Percentiles rank a stretch among this genome's conserved stretches.
Conservation (phyloP, 176 grass and related monocot genomes). For the Miscanthus lutarioriparius region DNA sequence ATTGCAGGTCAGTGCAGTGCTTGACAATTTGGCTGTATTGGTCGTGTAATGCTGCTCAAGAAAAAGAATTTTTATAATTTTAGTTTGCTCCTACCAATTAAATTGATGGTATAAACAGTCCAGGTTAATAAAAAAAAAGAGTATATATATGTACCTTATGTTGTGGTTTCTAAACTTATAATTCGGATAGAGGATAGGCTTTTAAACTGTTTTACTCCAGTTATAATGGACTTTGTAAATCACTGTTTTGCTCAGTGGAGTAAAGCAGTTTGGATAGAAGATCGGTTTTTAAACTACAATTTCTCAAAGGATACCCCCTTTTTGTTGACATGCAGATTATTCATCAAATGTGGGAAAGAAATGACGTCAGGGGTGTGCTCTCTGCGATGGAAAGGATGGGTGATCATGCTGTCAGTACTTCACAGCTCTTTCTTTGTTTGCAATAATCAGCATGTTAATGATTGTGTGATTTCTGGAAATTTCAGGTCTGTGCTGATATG, state of each 20-base stretch:
- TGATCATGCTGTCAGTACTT: conserved; percentile 81
- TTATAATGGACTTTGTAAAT: background rate
- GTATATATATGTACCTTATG: background rate
- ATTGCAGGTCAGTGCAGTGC: conserved; percentile 61
- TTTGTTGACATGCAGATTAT: conserved; percentile 66
- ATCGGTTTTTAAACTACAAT: conserved; percentile 3
- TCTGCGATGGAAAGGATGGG: conserved; percentile 80
- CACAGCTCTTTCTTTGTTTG: conserved; percentile 6
- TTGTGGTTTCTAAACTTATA: background rate
- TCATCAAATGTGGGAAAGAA: conserved; percentile 88
- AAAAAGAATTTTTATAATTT: background rate
- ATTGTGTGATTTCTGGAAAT: conserved; percentile 34
- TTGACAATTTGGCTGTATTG: background rate
- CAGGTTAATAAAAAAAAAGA: conserved; percentile 14
- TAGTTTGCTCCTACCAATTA: background rate
- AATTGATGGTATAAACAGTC: background rate
- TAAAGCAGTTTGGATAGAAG: background rate
- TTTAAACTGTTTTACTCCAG: background rate
- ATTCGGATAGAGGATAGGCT: background rate
- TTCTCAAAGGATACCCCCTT: conserved; percentile 16
- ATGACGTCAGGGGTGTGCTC: conserved; percentile 83
- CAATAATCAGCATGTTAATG: background rate
- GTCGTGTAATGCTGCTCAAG: background rate
- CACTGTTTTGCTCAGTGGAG: background rate
- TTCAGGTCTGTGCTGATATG: conserved; percentile 89